These are phyloP conservation scores for Schizosaccharomyces versatilis DNA, from an alignment of 1,139 yeast species.

Conservation along the genomic window DNA sequence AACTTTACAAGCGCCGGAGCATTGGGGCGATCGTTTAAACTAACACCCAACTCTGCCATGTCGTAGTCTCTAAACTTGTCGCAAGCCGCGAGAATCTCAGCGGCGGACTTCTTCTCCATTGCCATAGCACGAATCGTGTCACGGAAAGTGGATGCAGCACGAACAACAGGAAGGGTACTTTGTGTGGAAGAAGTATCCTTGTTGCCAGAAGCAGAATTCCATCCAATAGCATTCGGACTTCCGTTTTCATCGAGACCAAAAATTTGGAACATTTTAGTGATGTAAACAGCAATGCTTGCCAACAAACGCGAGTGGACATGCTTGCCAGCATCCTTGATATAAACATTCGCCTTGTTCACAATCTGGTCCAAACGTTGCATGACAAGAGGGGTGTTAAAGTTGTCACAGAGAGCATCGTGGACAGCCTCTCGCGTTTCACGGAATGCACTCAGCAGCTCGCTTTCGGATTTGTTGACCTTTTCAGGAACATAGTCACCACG, in stretches of 20 bases:
- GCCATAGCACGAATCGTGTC: conserved; percentile 59
- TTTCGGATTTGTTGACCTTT: conserved; percentile 32
- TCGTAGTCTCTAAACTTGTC: conserved; percentile 42
- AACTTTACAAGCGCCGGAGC: conserved; percentile 51
- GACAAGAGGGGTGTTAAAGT: conserved; percentile 57
- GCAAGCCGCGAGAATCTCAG: conserved; percentile 34
- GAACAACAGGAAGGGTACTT: conserved; percentile 53
- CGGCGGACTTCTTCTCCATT: conserved; percentile 33
- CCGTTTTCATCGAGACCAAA: conserved; percentile 43
- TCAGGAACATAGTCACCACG: conserved; percentile 32
- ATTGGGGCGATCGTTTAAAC: conserved; percentile 61
- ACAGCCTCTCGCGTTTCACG: conserved; percentile 36
- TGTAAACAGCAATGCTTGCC: conserved; percentile 39
- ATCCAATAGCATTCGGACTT: conserved; percentile 53
- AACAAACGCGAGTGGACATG: conserved; percentile 42
- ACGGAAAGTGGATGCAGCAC: conserved; percentile 55
- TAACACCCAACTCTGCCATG: conserved; percentile 50
- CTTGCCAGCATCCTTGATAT: conserved; percentile 31
- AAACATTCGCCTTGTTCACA: conserved; percentile 48
- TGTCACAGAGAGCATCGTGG: conserved; percentile 69
- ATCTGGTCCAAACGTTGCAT: conserved; percentile 43
- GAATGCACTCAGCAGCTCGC: conserved; percentile 31
- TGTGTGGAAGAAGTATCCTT: conserved; percentile 34
- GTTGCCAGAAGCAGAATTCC: conserved; percentile 25
- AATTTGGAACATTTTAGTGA: conserved; percentile 44